Evolutionary conservation across 192 early-diverging fungal genomes (phyloP), one percentile per base, ranked within the genome.

Genomic region (Linnemannia schmuckeri): DNA sequence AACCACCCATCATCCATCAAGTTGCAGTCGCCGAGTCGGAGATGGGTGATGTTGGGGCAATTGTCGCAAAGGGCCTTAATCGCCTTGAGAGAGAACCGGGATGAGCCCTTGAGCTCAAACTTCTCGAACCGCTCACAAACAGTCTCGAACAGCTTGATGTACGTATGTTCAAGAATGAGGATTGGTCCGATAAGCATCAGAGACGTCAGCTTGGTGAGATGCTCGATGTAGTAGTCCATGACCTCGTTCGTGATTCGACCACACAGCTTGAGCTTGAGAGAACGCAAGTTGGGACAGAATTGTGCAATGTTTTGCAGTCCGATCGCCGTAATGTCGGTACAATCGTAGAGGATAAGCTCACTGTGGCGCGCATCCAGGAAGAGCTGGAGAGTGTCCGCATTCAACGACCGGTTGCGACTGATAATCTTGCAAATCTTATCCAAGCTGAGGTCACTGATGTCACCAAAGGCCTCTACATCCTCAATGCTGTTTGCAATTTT

Each of bases 381-480:
- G 68, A 98, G 88, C 22, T 90, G 81, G 41, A 97, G 55, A 6
- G 93, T 97, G 3, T 90, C 78, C 38, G 88, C 84, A 46, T 92
- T 93, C 73, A 98, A 83, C 35, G 92, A 81, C 1, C 97, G 94
- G 87, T 94, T 92, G n/a, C 94, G 92, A 78, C 93, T 88, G 52
- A 98, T 94, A 72, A 98, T 96, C 61, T 91, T 94, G 76, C 94
- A 93, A 38, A 98, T 93, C 76, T 91, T 90, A 75, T 93, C 90
- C 90, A 96, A 90, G 81, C 93, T 95, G 38, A 91, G 73, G 4
- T 87, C 88, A 17, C 94, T 88, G 40, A 98, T 95, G 80, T 95
- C 95, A n/a, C 97, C 97, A 89, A 98, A 93, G 24, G 92, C 92
- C 70, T 97, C 96, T 0, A 98, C 94, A 80, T 92, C 92, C 72